These are phyloP conservation scores for Spirogloea muscicola DNA, from an alignment of 139 green algal genomes.

Conservation along the genomic window DNA sequence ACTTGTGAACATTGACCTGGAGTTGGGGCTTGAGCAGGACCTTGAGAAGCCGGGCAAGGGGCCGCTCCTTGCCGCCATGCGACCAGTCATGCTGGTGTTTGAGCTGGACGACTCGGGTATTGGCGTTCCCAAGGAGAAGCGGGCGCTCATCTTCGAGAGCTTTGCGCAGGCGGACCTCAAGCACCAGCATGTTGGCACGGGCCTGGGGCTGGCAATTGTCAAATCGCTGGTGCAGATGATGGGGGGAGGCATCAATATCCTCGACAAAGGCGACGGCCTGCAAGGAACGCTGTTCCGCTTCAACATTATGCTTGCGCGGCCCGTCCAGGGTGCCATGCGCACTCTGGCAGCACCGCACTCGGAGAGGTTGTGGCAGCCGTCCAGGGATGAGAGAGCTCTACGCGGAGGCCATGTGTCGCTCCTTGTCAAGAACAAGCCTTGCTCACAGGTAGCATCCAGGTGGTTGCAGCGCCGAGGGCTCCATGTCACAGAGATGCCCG, in stretches of 20 bases:
- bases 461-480: no score
- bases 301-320: constrained; percentile 6
- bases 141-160: constrained; percentile 8
- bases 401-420: no score
- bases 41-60: background rate
- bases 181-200: constrained; percentile 52
- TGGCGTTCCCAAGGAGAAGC: constrained; percentile 15
- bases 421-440: no score
- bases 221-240: constrained; percentile 56
- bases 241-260: constrained; percentile 45
- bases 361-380: no score
- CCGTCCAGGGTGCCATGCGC: no score
- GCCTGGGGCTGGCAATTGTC: constrained; percentile 61
- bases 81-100: constrained; percentile 10
- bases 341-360: no score
- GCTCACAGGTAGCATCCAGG: no score
- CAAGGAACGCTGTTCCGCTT: constrained; percentile 23
- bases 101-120: constrained; percentile 19
- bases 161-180: constrained; percentile 38
- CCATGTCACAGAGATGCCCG: no score
- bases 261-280: constrained; percentile 3
- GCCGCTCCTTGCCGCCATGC: background rate
- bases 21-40: background rate
- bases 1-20: background rate
- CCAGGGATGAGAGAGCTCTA: no score